Evolutionary conservation across 768 basidiomycete species (phyloP).

Genomic region (Suillus luteus): DNA sequence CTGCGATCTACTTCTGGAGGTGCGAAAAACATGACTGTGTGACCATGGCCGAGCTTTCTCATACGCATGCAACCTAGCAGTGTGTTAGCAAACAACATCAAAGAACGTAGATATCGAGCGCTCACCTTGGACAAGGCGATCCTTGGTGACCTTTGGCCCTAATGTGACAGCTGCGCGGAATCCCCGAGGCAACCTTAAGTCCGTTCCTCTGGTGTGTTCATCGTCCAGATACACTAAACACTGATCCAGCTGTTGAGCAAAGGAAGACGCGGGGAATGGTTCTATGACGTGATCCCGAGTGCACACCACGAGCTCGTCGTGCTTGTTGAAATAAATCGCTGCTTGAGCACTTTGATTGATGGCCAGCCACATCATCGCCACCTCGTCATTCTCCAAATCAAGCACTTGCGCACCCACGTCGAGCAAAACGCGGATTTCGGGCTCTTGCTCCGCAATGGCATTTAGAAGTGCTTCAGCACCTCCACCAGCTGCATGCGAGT

Average conservation of each 20-base stretch:
- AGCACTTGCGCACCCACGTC: conserved; percentile 60
- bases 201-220: conserved; percentile 50
- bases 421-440: conserved; percentile 45
- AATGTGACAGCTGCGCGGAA: conserved; percentile 49
- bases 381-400: conserved; percentile 42
- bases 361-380: conserved; percentile 29
- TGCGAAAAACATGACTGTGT: conserved; percentile 51
- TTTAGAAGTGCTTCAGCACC: conserved; percentile 30
- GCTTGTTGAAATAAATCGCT: conserved; percentile 43
- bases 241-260: conserved; percentile 38
- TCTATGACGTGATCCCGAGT: conserved; percentile 39
- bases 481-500: conserved; percentile 19
- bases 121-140: conserved; percentile 52
- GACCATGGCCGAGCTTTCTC: conserved; percentile 49
- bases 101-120: not conserved
- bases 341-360: conserved; percentile 35
- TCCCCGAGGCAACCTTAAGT: conserved; percentile 47
- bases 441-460: conserved; percentile 33
- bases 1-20: conserved; percentile 42
- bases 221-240: conserved; percentile 56
- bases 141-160: conserved; percentile 53
- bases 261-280: conserved; percentile 40
- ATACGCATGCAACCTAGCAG: conserved; percentile 55
- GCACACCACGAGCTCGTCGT: conserved; percentile 38
- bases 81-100: not conserved